Evolutionary conservation across 2,329 filamentous ascomycete genomes (phyloP), one percentile per base, ranked within the genome.

Genomic region (Dissoconium aciculare): DNA sequence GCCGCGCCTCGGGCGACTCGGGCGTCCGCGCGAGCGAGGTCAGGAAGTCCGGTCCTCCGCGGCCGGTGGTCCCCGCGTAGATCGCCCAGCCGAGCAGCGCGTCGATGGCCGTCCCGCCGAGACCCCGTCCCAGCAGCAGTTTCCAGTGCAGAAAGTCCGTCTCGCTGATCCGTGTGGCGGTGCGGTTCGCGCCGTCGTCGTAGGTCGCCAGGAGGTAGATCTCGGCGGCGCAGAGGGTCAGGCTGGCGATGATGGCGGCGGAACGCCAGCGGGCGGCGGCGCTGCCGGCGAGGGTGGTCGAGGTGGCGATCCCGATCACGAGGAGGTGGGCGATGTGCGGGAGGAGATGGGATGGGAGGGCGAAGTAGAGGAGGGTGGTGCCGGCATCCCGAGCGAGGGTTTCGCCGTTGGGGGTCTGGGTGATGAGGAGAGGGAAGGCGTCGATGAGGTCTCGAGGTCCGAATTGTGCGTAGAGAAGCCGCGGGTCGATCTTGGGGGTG

Each of bases 311-410:
- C 4, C 80, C 81, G 11, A 93, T 57, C 27, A 76, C 55, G 32
- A 71, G 56, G 30, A 93, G 66, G 57, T 94, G 89, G 28, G 74
- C 50, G 5, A 95, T 60, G 56, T 98, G 87, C n/a, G 81, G 78
- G 10, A 71, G 62, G 2, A 85, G 47, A 5, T 92, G 59, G 15
- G 71, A 64, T 0, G 87, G 80, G 0, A 91, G 57, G 10, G 79
- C 76, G 57, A 92, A 95, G 52, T 80, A 69, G 28, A 92, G 66
- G 60, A 84, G 94, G 21, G 60, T 62, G 4, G 72, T 66, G 28
- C 79, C 72, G 5, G 42, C 42, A 23, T 45, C 45, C 2, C 42
- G 17, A 15, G 48, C 45, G 19, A 23, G 19, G 19, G 19, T 23
- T n/a, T n/a, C n/a, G n/a, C n/a, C n/a, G n/a, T n/a, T n/a, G n/a